Conservation (phyloP, 345 rosid genomes). For the Aquilaria yunnanensis region DNA sequence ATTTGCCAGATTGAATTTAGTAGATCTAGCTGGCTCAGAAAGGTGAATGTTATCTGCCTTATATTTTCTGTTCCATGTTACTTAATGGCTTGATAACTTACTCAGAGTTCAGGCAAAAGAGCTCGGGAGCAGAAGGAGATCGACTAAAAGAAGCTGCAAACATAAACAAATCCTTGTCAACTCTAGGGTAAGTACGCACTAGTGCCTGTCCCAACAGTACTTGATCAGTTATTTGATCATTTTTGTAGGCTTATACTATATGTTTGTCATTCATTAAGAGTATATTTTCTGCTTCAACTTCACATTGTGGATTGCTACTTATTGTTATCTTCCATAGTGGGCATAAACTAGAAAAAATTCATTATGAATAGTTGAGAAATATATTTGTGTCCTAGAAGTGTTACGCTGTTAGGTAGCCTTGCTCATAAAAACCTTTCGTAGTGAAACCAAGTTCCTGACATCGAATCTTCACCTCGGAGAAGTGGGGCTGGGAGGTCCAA, state of each 20-base stretch:
- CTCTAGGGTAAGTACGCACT: conserved; percentile 65
- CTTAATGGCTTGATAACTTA: conserved; percentile 14
- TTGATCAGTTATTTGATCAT: neutral
- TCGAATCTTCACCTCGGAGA: too few species aligned
- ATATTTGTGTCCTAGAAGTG: too few species aligned
- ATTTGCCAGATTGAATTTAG: conserved; percentile 92
- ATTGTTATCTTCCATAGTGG: too few species aligned
- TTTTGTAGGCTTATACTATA: conserved; percentile 8
- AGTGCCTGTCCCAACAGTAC: conserved; percentile 7
- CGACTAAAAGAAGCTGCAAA: conserved; percentile 98
- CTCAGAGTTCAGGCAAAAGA: conserved; percentile 67
- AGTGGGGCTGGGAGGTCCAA: too few species aligned
- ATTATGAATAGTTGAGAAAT: too few species aligned
- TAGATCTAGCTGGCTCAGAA: conserved; percentile 97
- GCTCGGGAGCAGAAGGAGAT: conserved; percentile 96
- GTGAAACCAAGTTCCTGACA: too few species aligned
- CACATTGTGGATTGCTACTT: too few species aligned
- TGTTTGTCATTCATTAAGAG: neutral
- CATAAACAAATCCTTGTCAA: conserved; percentile 87
- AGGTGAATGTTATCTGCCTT: conserved; percentile 39
- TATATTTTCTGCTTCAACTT: conserved; percentile 1
- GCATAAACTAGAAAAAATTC: too few species aligned
- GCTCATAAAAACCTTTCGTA: too few species aligned
- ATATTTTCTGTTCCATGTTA: conserved; percentile 11
- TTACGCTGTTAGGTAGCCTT: too few species aligned